phyloP scores from a whole-genome alignment of 2,329 filamentous ascomycete species.

The Fusarium sacchari region DNA sequence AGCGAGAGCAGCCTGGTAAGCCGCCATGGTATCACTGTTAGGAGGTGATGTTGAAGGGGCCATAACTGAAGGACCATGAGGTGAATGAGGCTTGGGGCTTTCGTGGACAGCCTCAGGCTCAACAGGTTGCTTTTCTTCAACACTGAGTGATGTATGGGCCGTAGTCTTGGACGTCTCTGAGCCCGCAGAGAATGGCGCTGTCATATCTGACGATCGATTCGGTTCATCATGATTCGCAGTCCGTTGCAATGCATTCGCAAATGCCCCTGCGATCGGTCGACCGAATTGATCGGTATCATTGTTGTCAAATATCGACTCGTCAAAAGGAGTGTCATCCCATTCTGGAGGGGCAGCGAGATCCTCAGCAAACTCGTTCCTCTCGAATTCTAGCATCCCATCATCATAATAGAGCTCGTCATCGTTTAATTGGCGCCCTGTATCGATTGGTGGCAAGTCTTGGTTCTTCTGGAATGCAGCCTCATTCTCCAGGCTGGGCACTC shows the following conservation, averaged over 20 bases:
- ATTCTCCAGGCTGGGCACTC: conserved; percentile 27
- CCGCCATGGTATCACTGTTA: conserved; percentile 56
- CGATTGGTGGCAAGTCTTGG: conserved; percentile 27
- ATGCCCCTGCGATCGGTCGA: conserved; percentile 67
- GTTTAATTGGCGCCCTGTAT: conserved; percentile 11
- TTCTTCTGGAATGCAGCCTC: conserved; percentile 37
- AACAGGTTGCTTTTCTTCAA: conserved; percentile 31
- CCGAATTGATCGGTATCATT: conserved; percentile 72
- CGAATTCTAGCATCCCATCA: conserved; percentile 65
- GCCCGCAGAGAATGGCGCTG: conserved; percentile 56
- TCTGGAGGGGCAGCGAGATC: conserved; percentile 54
- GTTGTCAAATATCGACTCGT: conserved; percentile 78
- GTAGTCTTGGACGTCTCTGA: conserved; percentile 60
- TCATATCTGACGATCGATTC: conserved; percentile 60
- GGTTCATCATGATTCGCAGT: conserved; percentile 43
- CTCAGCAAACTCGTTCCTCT: conserved; percentile 57
- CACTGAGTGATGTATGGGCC: conserved; percentile 62
- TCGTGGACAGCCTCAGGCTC: conserved; percentile 15
- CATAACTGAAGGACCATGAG: conserved; percentile 13
- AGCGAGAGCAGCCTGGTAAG: conserved; percentile 86
- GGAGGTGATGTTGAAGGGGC: conserved; percentile 10
- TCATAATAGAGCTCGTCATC: conserved; percentile 78
- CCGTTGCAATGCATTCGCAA: conserved; percentile 61
- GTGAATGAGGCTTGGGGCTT: conserved; percentile 6
- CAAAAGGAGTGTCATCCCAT: conserved; percentile 68